Evolutionary conservation across 2,329 filamentous ascomycete genomes (phyloP), one percentile per base, ranked within the genome.

Genomic region (Purpureocillium lavendulum): DNA sequence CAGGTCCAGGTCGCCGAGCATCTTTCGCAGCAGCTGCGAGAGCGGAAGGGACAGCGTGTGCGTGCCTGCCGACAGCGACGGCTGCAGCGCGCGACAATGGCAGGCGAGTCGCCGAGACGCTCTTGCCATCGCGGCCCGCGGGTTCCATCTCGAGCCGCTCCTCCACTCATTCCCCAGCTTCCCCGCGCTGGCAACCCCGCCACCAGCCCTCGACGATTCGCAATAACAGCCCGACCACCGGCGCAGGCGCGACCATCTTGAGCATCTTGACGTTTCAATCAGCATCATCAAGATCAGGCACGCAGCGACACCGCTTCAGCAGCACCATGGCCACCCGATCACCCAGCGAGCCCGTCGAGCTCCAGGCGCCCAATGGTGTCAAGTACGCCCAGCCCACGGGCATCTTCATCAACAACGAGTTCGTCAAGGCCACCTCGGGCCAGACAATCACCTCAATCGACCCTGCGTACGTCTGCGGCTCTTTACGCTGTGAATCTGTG

Each of bases 351-450:
- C 29, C 29, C 29, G 11, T 30, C 29, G 11, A 59, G 40, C 52
- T 61, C 30, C 58, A 49, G 26, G 59, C 59, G 11, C 59, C 59
- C 10, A 87, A 87, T 59, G 82, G 82, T 51, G 70, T 66, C 51
- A 78, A 76, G 50, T 84, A 83, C 49, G 67, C 61, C 26, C 77
- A 83, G 57, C 80, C 80, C 9, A 75, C 73, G 11, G 83, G 83
- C 13, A 69, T 87, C 8, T 87, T 86, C 62, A 86, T 87, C 62
- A 84, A 85, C 65, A 86, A 86, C 45, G 79, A 84, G 54, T 87
- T 82, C 58, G 77, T 84, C 36, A 74, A 44, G 75, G 74, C 57
- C 65, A 74, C 39, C 66, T 75, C 46, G 62, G 78, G 59, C 15
- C 41, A 46, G 75, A 77, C 45, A 46, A 73, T 84, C 39, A 66